phyloP scores from a whole-genome alignment of 768 basidiomycete species.

The Chalciporus sphaerocephalus region DNA sequence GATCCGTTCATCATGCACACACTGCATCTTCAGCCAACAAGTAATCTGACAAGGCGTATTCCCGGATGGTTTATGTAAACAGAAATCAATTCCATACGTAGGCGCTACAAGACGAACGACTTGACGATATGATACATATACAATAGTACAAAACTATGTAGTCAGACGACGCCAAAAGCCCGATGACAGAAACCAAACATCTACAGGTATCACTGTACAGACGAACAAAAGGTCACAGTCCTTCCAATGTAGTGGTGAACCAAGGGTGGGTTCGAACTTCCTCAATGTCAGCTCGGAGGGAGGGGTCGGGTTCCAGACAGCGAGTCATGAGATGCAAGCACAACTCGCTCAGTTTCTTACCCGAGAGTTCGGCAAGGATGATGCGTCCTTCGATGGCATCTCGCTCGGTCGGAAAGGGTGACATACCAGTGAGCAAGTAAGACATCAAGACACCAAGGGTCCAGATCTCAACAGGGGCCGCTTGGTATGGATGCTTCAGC shows the following conservation, averaged over 20 bases:
- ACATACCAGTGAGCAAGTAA: constrained; percentile 86
- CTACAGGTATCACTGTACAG: constrained; percentile 8
- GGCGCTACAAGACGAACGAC: constrained; percentile 16
- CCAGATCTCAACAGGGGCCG: constrained; percentile 95
- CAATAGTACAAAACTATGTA: not conserved
- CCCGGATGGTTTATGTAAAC: not conserved
- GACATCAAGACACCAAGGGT: constrained; percentile 92
- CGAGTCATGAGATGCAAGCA: constrained; percentile 63
- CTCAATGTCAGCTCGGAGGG: constrained; percentile 71
- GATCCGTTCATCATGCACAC: too few relatives aligned
- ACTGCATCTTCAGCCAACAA: too few relatives aligned
- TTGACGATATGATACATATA: constrained; percentile 1
- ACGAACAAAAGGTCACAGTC: constrained; percentile 10
- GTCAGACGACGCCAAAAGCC: constrained; percentile 7
- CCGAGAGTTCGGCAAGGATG: constrained; percentile 41
- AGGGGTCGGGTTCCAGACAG: constrained; percentile 83
- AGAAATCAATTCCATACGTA: not conserved
- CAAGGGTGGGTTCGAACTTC: constrained; percentile 85
- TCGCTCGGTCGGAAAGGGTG: constrained; percentile 86
- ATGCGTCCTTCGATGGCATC: constrained; percentile 70
- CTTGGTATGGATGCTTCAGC: constrained; percentile 81
- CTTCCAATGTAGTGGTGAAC: constrained; percentile 42
- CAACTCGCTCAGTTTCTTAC: constrained; percentile 38
- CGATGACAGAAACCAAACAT: constrained; percentile 2
- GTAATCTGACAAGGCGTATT: too few relatives aligned